phyloP scores from a whole-genome alignment of 2,329 filamentous ascomycete species.

The Hysterium pulicare region DNA sequence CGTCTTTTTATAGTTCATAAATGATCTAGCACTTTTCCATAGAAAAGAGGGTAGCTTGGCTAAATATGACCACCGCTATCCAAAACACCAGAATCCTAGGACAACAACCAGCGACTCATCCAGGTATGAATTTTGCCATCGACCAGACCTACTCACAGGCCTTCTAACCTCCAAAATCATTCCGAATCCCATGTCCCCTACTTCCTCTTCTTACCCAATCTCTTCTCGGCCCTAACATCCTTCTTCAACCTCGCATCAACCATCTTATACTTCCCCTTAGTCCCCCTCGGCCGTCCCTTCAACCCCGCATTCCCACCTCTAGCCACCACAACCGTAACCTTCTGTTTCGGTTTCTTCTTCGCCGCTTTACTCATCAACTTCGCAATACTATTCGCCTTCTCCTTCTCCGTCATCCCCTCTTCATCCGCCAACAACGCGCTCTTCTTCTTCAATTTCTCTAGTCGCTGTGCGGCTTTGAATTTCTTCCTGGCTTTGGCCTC shows the following conservation, averaged over 20 bases:
- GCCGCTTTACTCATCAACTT: constrained; percentile 77
- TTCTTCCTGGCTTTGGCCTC: constrained; percentile 97
- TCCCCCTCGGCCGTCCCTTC: constrained; percentile 80
- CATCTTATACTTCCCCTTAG: constrained; percentile 97
- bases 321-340: constrained; percentile 86
- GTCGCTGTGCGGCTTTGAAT: constrained; percentile 81
- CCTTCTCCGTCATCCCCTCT: constrained; percentile 90
- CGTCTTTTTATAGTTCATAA: too few species aligned
- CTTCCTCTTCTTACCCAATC: constrained; percentile 70
- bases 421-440: constrained; percentile 84
- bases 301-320: constrained; percentile 80
- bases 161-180: too few species aligned
- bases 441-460: constrained; percentile 98
- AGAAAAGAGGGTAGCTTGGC: too few species aligned
- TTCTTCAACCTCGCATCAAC: constrained; percentile 95
- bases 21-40: too few species aligned
- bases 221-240: constrained; percentile 85
- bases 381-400: constrained; percentile 82
- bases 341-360: constrained; percentile 80
- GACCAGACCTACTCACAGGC: too few species aligned
- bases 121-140: too few species aligned
- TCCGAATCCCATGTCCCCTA: too few species aligned
- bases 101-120: too few species aligned
- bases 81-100: too few species aligned
- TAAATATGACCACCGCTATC: too few species aligned